phyloP scores from a whole-genome alignment of 176 grass and related monocot species.

The Oropetium thomaeum region DNA sequence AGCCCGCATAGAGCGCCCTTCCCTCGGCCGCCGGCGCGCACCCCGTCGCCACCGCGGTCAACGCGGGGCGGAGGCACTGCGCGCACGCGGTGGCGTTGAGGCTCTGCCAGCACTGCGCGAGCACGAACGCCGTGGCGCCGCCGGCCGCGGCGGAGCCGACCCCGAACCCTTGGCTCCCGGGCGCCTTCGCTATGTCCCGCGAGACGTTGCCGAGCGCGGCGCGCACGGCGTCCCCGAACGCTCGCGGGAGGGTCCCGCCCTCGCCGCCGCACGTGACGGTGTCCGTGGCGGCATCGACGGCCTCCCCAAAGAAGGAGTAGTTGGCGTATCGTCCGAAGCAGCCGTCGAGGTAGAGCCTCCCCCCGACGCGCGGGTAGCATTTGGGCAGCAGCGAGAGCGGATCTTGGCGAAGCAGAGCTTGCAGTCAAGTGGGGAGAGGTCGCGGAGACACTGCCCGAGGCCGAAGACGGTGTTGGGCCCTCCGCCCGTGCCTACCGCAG shows the following conservation, averaged over 20 bases:
- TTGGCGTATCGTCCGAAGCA: conserved; percentile 77
- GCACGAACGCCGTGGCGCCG: conserved; percentile 47
- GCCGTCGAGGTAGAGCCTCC: conserved; percentile 67
- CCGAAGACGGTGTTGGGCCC: conserved; percentile 61
- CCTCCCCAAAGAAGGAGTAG: conserved; percentile 69
- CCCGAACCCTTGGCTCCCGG: conserved; percentile 36
- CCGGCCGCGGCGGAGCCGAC: conserved; percentile 29
- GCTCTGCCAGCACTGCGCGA: conserved; percentile 79
- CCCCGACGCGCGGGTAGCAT: conserved; percentile 67
- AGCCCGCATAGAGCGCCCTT: conserved; percentile 61
- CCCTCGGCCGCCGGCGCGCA: conserved; percentile 67
- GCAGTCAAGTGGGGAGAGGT: conserved; percentile 68
- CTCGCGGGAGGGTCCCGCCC: conserved; percentile 23
- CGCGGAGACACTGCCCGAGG: conserved; percentile 65
- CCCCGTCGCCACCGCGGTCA: conserved; percentile 23
- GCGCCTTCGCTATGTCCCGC: conserved; percentile 17
- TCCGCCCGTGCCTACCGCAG: conserved; percentile 31
- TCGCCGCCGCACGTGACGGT: background rate
- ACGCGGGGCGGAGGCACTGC: conserved; percentile 62
- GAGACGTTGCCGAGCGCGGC: conserved; percentile 49
- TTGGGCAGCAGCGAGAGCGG: conserved; percentile 70
- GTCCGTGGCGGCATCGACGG: conserved; percentile 20
- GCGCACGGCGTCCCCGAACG: conserved; percentile 45
- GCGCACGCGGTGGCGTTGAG: conserved; percentile 48
- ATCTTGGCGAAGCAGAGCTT: conserved; percentile 80